Base-by-base conservation (phyloP, 2,329 filamentous ascomycete genomes). In the Lasiodiplodia hormozganensis region DNA sequence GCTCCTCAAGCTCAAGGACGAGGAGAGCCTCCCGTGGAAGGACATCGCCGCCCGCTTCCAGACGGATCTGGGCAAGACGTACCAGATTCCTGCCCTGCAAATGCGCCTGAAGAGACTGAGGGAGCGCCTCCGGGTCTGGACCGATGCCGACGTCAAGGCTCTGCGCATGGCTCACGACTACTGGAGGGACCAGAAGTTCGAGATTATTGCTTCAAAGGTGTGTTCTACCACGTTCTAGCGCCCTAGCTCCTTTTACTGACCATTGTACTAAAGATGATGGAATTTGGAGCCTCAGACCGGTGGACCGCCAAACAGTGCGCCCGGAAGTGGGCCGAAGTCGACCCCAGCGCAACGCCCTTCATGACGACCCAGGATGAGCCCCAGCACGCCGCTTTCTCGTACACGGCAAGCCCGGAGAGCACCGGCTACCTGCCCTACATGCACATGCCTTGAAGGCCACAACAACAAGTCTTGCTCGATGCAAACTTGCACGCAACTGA, bases 101-200 rank as follows among this genome's bases (percentile, higher is more conserved):
- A 87, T 87, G 85, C 83, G 84, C 23, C 81, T 84, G 71, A 86
- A 85, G 74, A 79, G 85, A 47, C 76, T 86, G 47, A 77, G 83
- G 21, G 84, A 86, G 72, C 80, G 83, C 57, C 81, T 85, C 75
- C 81, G 85, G 25, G 77, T 82, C 1, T 87, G 85, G 85, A 82
- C 81, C 25, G 83, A 85, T n/a, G 75, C 77, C 21, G 85, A 87
- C 69, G 74, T 85, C 53, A 77, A 81, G 69, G 84, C 84, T 14
- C 76, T 86, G 36, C 81, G 80, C 66, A 77, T 81, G 74, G 85
- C 85, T 38, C 80, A 84, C 72, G 84, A 86, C 70, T 85, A 85
- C 74, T 86, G 83, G 83, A 81, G 81, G 65, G 83, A 83, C 71
- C 81, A 79, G 75, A 85, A 85, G 73, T 87, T 85, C 74, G 84